Evolutionary conservation across 352 stramenopile species (phyloP).

Genomic region (Pythium pyrilobum): DNA sequence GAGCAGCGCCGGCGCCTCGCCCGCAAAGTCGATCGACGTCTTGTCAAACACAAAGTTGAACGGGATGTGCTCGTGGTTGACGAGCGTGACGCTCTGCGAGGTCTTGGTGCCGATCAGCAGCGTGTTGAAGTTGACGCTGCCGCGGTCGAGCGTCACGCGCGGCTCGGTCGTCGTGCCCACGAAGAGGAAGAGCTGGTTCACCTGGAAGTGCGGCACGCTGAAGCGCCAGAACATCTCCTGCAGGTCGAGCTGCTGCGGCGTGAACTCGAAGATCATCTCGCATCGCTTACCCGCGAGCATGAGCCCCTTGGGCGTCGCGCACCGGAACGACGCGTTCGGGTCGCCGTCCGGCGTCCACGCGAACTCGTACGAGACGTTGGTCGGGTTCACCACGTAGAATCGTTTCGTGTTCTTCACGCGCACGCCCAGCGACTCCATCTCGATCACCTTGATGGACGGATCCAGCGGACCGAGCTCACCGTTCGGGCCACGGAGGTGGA

Average conservation of each 20-base stretch:
- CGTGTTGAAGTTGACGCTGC: conserved; percentile 90
- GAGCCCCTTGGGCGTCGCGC: conserved; percentile 84
- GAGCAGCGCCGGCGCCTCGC: conserved; percentile 71
- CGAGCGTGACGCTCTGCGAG: conserved; percentile 82
- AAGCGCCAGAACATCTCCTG: conserved; percentile 93
- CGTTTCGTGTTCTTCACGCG: conserved; percentile 88
- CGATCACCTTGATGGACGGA: conserved; percentile 85
- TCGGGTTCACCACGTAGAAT: conserved; percentile 94
- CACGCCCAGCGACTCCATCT: conserved; percentile 89
- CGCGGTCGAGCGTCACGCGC: conserved; percentile 80
- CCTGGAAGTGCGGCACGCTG: conserved; percentile 81
- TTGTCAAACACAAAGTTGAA: conserved; percentile 96
- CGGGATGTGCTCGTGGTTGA: conserved; percentile 91
- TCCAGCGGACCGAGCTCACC: conserved; percentile 83
- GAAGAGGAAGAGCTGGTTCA: conserved; percentile 91
- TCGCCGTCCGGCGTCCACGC: conserved; percentile 81
- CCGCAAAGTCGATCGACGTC: conserved; percentile 69
- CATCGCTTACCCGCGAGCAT: conserved; percentile 91
- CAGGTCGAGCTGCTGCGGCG: conserved; percentile 82
- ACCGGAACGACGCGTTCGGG: conserved; percentile 80
- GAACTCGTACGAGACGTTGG: conserved; percentile 93
- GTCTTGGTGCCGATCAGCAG: conserved; percentile 87
- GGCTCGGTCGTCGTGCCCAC: conserved; percentile 90
- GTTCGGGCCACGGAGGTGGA: conserved; percentile 68
- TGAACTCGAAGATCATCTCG: conserved; percentile 97